Conservation (phyloP, 345 rosid species). For the Microcos paniculata region DNA sequence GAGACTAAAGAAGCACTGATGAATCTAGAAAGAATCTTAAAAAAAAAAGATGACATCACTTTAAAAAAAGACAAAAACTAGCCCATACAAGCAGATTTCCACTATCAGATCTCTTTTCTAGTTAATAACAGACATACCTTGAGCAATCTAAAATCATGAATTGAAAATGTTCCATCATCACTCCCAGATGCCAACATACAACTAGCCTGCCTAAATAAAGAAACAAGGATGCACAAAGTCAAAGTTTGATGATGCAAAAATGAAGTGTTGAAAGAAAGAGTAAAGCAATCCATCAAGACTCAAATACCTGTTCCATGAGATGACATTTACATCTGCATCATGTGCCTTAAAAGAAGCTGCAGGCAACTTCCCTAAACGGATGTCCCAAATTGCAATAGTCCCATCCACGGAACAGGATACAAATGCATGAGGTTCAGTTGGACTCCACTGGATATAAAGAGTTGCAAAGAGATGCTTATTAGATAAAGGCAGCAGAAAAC, state of each 20-base stretch:
- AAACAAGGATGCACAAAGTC: slow-evolving; percentile 11
- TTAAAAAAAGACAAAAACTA: background rate
- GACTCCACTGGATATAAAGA: slow-evolving; percentile 82
- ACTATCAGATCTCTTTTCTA: background rate
- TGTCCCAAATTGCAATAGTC: slow-evolving; percentile 85
- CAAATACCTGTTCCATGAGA: slow-evolving; percentile 92
- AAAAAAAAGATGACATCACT: background rate
- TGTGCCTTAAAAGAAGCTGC: slow-evolving; percentile 78
- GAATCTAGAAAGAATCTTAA: background rate
- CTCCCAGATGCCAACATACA: slow-evolving; percentile 95
- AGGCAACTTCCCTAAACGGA: slow-evolving; percentile 65
- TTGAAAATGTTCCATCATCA: slow-evolving; percentile 93
- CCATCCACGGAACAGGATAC: slow-evolving; percentile 92
- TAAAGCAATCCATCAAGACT: background rate
- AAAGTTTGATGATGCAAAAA: background rate
- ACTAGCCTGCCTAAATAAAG: slow-evolving; percentile 66
- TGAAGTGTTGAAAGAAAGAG: background rate
- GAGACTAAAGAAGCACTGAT: background rate
- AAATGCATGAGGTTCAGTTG: slow-evolving; percentile 72
- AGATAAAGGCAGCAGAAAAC: slow-evolving; percentile 1
- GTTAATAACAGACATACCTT: slow-evolving; percentile 34
- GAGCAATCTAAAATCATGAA: slow-evolving; percentile 81
- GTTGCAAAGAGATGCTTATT: slow-evolving; percentile 7
- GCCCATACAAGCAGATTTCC: background rate
- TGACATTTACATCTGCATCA: slow-evolving; percentile 88